Evolutionary conservation across 352 stramenopile genomes (phyloP), one percentile per base, ranked within the genome.

Genomic region (Globisporangium paroecandrum): DNA sequence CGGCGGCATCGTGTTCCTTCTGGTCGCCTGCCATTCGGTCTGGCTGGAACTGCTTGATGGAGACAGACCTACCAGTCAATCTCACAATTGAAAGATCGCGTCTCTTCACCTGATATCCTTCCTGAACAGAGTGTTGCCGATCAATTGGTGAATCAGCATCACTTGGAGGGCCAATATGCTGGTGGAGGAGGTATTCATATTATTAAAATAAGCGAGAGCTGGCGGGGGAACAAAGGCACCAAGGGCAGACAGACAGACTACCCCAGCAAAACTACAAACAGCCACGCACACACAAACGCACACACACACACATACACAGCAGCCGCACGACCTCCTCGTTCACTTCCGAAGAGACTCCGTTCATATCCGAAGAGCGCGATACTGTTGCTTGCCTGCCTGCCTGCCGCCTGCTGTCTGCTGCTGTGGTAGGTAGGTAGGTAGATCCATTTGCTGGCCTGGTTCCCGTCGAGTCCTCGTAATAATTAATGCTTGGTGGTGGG

Each of bases 1-100:
- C 82, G 24, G 85, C 82, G 34, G 74, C 69, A n/a, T 87, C 71
- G 18, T 38, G 5, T 18, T 57, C 22, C 8, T 6, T 58, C 4
- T 13, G 53, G 24, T 58, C 13, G 18, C 43, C 43, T 51, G 13
- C n/a, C 22, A 58, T 27, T 58, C 24, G 13, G 12, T 32, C 27
- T 58, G 32, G 34, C 13, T 51, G 6, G 18, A 24, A 9, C 15
- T n/a, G 15, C 18, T 3, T 20, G 7, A 49, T 9, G 15, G 15
- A 49, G 15, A 5, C 12, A 20, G 38, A 46, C 38, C 38, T 20
- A 22, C 29, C 12, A 34, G 24, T 20, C 53, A 38, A 4, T 58
- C 53, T 4, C n/a, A 25, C 18, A 13, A 27, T 22, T 13, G 47
- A 55, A 55, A n/a, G 47, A 58, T 34, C 38, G 34, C 57, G 20